Conservation (phyloP, 2,329 filamentous ascomycete species). For the Colletotrichum musae region DNA sequence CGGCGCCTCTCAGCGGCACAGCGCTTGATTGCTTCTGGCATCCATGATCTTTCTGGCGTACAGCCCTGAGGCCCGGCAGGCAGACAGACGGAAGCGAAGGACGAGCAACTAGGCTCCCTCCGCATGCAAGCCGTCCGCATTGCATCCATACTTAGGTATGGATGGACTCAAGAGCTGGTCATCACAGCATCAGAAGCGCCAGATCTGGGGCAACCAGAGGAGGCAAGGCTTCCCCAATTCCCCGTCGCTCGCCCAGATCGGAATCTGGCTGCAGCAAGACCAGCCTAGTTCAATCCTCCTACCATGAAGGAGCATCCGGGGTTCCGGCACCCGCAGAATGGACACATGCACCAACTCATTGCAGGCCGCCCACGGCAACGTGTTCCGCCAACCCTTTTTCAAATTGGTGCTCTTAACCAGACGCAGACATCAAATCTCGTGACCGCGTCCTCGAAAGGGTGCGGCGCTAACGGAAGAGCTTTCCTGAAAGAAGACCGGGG, state of each 20-base stretch:
- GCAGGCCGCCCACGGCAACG: conserved; percentile 8
- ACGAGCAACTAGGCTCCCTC: neutral
- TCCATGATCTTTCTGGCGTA: neutral
- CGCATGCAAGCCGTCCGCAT: neutral
- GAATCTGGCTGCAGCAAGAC: neutral
- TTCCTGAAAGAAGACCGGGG: conserved; percentile 33
- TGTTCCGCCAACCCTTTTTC: conserved; percentile 21
- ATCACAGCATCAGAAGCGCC: neutral
- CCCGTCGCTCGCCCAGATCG: neutral
- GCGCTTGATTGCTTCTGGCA: neutral
- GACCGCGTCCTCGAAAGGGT: neutral
- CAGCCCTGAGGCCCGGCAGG: neutral
- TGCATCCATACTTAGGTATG: neutral
- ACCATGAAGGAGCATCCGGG: neutral
- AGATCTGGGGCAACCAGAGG: neutral
- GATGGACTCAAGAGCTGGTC: neutral
- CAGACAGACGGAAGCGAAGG: neutral
- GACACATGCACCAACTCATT: neutral
- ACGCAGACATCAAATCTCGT: neutral
- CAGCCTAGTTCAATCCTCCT: no score
- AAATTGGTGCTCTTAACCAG: neutral
- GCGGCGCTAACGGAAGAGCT: conserved; percentile 31
- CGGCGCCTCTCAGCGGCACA: conserved; percentile 11
- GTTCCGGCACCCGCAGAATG: neutral
- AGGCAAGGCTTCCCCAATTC: no score